Evolutionary conservation across 129 eudicot species (phyloP).

Genomic region (sunflower (Helianthus annuus)): DNA sequence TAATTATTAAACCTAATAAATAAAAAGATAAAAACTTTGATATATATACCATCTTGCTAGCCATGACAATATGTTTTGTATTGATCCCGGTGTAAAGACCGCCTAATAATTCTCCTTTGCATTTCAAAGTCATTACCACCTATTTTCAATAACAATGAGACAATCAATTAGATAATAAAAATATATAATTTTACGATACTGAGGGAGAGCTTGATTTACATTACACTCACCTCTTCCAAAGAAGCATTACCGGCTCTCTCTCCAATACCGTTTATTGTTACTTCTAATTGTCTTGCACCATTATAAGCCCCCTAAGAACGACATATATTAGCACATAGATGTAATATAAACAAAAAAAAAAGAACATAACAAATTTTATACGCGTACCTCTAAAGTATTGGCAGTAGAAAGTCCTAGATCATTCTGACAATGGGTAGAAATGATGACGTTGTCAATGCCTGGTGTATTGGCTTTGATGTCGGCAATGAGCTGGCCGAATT

Average conservation of each 20-base stretch:
- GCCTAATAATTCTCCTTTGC: slow-evolving; percentile 66
- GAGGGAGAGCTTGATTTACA: background rate
- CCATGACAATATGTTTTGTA: slow-evolving; percentile 69
- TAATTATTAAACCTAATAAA: background rate
- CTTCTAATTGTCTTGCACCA: slow-evolving; percentile 96
- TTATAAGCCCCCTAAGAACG: slow-evolving; percentile 70
- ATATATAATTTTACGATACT: background rate
- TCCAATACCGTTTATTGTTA: slow-evolving; percentile 93
- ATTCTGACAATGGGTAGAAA: slow-evolving; percentile 91
- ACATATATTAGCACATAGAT: slow-evolving; percentile 9
- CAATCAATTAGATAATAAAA: background rate
- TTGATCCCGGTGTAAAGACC: slow-evolving; percentile 86
- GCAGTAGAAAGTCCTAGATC: slow-evolving; percentile 98
- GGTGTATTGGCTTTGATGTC: slow-evolving; percentile 85
- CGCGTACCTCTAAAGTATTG: slow-evolving; percentile 70
- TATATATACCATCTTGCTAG: slow-evolving; percentile 79
- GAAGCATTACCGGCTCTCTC: slow-evolving; percentile 99
- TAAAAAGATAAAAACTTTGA: background rate
- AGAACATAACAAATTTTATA: background rate
- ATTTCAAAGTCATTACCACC: slow-evolving; percentile 95
- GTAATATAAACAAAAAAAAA: background rate
- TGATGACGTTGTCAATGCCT: slow-evolving; percentile 85
- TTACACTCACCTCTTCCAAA: slow-evolving; percentile 75
- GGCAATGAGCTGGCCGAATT: slow-evolving; percentile 84
- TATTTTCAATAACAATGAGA: slow-evolving; percentile 26